Base-by-base conservation (phyloP, 768 basidiomycete genomes). In the Suillus subluteus region DNA sequence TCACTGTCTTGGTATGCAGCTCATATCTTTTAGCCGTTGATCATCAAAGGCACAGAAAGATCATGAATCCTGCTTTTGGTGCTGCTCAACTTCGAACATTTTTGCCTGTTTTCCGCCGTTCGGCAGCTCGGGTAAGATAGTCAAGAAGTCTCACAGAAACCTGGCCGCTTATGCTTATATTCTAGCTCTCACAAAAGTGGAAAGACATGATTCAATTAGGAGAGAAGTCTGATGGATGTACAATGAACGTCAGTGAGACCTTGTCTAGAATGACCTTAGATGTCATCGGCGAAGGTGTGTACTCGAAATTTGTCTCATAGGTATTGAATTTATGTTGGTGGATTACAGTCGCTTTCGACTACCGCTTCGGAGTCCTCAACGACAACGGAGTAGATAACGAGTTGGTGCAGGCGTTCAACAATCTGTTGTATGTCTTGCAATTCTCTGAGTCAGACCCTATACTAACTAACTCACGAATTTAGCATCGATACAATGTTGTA, bases 31-130 rank as follows among this genome's bases (percentile, higher is more conserved):
- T 41, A 70, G 76, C 70, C 16, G 58, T 63, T 37, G 67, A 67
- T 37, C 76, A 78, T 64, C 65, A 66, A 12, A 76, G 77, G 26
- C 76, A 78, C 41, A 67, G 75, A 23, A 78, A 73, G 65, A 67
- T 76, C 26, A 70, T 78, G 69, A 71, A 71, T 32, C 72, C 75
- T 12, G 76, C 73, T 13, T 78, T 78, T 68, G 66, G 68, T 58
- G 66, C 69, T 26, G 66, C 68, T 0, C 73, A 77, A 62, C 61
- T 76, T 32, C 67, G 71, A 40, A 66, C 71, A 5, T 78, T 74
- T 58, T 68, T 74, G 16, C 56, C 70, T 30, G 63, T 73, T 11
- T 79, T 79, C 58, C 71, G 72, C 30, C 56, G 62, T 6, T 71
- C 67, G 30, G 72, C 73, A 38, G 58, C 66, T 44, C 62, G 48